Evolutionary conservation across 805 yeast species (phyloP).

Genomic region (Torulaspora maleeae): DNA sequence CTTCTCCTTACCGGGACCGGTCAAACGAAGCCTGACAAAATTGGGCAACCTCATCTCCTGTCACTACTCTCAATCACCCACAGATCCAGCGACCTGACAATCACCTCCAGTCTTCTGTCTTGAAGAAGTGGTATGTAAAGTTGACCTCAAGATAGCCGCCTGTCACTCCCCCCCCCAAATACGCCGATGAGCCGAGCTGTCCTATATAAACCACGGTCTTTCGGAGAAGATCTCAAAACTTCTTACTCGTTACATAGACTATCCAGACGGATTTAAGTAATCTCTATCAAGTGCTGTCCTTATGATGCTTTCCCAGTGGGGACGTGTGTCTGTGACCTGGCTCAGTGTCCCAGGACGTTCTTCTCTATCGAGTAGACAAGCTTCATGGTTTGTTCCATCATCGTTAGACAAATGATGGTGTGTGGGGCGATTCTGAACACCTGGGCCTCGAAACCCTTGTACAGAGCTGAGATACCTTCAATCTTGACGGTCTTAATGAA

Average conservation of each 20-base stretch:
- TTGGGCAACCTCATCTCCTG: conserved; percentile 10
- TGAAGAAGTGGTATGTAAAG: background rate
- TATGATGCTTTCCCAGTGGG: background rate
- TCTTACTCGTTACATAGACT: background rate
- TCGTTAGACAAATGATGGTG: conserved; percentile 80
- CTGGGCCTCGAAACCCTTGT: conserved; percentile 95
- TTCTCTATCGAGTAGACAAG: conserved; percentile 40
- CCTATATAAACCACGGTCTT: background rate
- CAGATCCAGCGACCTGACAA: background rate
- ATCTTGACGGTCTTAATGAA: conserved; percentile 69
- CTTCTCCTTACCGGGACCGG: conserved; percentile 3
- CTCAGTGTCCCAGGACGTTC: conserved; percentile 9
- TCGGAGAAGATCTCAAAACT: background rate
- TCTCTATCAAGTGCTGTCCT: conserved; percentile 1
- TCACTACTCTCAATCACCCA: background rate
- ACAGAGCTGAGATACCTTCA: conserved; percentile 85
- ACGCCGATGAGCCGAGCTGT: background rate
- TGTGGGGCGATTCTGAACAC: conserved; percentile 91
- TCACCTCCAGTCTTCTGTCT: background rate
- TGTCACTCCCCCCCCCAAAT: background rate
- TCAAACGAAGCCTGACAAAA: conserved; percentile 9
- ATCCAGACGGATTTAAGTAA: background rate
- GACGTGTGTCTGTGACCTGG: background rate
- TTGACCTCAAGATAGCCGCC: background rate
- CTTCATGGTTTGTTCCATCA: conserved; percentile 93